Conservation (phyloP, 768 basidiomycete species). For the Rhodotorula taiwanensis region DNA sequence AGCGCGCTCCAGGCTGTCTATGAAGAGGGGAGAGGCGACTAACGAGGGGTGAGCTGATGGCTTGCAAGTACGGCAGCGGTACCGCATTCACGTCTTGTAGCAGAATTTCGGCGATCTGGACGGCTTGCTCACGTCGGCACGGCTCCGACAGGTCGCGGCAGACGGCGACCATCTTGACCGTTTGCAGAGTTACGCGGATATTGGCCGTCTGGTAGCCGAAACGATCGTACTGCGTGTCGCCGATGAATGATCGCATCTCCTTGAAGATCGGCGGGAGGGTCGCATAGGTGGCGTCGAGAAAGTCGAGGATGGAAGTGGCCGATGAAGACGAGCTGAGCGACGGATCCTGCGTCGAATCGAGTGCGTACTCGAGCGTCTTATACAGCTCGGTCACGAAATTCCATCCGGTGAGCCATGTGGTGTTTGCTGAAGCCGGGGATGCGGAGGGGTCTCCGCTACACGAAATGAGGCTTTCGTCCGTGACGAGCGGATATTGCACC, state of each 20-base stretch:
- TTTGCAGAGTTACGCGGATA: conserved; percentile 5
- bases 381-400: conserved; percentile 1
- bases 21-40: not conserved
- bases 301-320: not conserved
- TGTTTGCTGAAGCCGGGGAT: not conserved
- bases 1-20: not conserved
- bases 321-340: too few relatives aligned
- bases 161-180: not conserved
- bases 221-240: not conserved
- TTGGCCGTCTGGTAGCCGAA: conserved; percentile 12
- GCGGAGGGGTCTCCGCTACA: not conserved
- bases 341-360: not conserved
- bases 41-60: not conserved
- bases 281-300: not conserved
- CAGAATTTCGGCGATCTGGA: not conserved
- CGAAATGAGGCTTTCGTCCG: not conserved
- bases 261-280: not conserved
- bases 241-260: not conserved
- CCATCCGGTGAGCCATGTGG: not conserved
- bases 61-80: conserved; percentile 2
- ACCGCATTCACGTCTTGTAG: not conserved
- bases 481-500: not conserved
- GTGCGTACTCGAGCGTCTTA: not conserved
- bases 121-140: not conserved
- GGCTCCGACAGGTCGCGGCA: not conserved